Evolutionary conservation across 768 basidiomycete species (phyloP).

Genomic region (Mycena epipterygia): DNA sequence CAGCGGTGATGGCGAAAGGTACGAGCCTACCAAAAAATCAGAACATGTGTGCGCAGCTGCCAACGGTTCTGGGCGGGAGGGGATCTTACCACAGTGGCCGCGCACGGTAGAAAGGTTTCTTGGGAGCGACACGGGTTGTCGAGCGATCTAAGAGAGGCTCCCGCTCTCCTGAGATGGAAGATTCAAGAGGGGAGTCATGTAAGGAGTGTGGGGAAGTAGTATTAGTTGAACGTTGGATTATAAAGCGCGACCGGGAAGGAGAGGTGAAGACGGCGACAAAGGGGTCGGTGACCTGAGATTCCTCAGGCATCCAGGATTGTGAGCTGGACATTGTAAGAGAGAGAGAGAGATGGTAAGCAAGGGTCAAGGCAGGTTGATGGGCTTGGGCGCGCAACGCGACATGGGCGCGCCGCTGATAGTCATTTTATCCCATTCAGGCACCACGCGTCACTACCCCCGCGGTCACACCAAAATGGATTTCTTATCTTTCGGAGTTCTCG

Average conservation of each 20-base stretch:
- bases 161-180: conserved; percentile 17
- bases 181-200: conserved; percentile 2
- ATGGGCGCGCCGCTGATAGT: conserved; percentile 17
- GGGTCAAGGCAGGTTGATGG: conserved; percentile 7
- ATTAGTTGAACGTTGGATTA: conserved; percentile 22
- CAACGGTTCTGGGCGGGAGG: too few relatives aligned
- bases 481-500: background rate
- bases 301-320: conserved; percentile 28
- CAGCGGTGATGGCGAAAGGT: conserved; percentile 77
- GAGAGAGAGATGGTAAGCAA: conserved; percentile 22
- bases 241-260: conserved; percentile 24
- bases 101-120: conserved; percentile 68
- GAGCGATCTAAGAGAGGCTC: conserved; percentile 25
- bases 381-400: conserved; percentile 11
- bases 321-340: conserved; percentile 27
- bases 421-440: background rate
- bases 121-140: conserved; percentile 25
- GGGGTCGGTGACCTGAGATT: conserved; percentile 32
- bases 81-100: conserved; percentile 62
- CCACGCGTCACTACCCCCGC: too few relatives aligned
- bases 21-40: conserved; percentile 76
- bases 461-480: background rate
- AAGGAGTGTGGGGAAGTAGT: conserved; percentile 26
- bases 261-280: conserved; percentile 35
- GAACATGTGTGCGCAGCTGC: too few relatives aligned